A percentile compares a stretch with the other conserved stretches of the same genome.
Conservation (phyloP, 768 basidiomycete species). For the Tricholoma terreum region DNA sequence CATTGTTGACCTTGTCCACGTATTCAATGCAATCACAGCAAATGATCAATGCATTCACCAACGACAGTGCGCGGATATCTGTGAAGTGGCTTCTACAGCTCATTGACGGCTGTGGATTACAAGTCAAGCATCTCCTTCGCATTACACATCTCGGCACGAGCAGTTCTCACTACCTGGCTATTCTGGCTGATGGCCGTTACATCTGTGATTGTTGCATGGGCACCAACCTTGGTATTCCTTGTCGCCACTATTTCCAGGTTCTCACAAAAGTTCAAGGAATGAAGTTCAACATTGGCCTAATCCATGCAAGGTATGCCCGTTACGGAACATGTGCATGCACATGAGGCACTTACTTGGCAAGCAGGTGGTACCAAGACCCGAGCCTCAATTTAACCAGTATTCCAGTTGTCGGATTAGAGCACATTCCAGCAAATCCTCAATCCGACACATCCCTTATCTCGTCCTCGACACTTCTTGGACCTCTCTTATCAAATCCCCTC, state of each 20-base stretch:
- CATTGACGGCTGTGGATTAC: constrained; percentile 9
- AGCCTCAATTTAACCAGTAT: constrained; percentile 2
- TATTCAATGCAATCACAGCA: constrained; percentile 2
- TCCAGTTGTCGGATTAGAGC: background rate
- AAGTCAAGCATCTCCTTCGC: constrained; percentile 15
- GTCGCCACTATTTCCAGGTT: constrained; percentile 21
- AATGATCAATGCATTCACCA: constrained; percentile 19
- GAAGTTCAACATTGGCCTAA: constrained; percentile 22
- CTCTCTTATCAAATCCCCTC: constrained; percentile 4
- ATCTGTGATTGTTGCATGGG: constrained; percentile 29
- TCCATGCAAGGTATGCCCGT: constrained; percentile 16
- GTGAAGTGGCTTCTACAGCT: constrained; percentile 21
- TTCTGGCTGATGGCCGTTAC: constrained; percentile 18
- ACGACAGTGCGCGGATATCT: constrained; percentile 22
- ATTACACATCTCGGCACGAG: constrained; percentile 14
- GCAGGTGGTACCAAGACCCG: constrained; percentile 19
- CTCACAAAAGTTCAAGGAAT: constrained; percentile 12
- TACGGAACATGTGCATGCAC: background rate
- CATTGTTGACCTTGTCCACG: too few relatives aligned
- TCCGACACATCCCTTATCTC: background rate
- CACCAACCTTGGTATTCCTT: constrained; percentile 24
- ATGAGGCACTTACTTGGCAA: background rate
- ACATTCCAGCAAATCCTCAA: background rate
- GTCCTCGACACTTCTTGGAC: background rate
- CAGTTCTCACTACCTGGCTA: constrained; percentile 18